Evolutionary conservation across 2,329 filamentous ascomycete genomes (phyloP), one percentile per base, ranked within the genome.

Genomic region (Microdochium bolleyi): DNA sequence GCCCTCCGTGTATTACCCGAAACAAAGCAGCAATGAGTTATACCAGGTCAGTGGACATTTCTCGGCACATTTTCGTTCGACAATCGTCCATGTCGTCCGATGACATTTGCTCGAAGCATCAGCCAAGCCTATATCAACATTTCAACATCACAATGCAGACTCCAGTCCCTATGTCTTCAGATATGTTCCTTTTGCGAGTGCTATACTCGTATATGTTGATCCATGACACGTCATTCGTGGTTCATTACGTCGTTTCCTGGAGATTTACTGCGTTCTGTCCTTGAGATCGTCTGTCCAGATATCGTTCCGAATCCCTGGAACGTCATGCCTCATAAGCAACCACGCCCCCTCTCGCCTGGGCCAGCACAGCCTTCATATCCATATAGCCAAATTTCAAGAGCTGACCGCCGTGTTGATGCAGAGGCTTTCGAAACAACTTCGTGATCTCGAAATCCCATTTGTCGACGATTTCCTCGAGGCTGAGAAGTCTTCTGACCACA

Each of bases 1-100:
- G 24, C 92, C 92, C 3, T 87, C 83, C 9, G 77, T 99, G 48
- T 97, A 94, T 74, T 97, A 95, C 64, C 94, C 94, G 1, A 97
- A 97, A 70, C 83, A 89, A 52, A 85, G 86, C 67, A 94, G 92
- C 66, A 92, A 91, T 59, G 91, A 96, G 49, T 77, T 97, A 3
- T 97, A 96, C 65, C 82, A 89, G 74, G 88, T 90, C 70, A 60
- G 70, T 61, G 13, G n/a, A 11, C 52, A 38, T 46, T 54, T 27
- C 14, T 27, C 37, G 32, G 51, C 27, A 19, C 49, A 27, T 52
- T 44, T 19, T 50, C 44, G 30, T 19, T 50, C 44, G 30, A 30
- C 5, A 41, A n/a, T 49, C 49, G 22, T 51, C 50, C 13, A 34
- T 48, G 46, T 16, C n/a, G 27, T 25, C 9, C 5, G 16, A n/a